Base-by-base conservation (phyloP, 108 stramenopile species). In the Pseudonitzschia multistriata region DNA sequence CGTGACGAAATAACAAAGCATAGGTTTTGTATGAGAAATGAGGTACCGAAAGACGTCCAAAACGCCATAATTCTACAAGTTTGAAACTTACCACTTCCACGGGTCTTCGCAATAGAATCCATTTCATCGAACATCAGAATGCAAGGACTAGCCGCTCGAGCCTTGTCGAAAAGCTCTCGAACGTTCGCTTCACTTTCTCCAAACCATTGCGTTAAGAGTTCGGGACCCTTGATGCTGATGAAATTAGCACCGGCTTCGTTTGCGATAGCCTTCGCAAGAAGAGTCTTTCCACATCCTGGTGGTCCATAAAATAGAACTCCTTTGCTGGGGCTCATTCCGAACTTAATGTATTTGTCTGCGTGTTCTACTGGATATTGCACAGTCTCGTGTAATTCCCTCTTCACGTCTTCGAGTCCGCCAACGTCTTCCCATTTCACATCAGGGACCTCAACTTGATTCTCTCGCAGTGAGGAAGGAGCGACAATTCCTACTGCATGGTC, bases 111-210 rank as follows among this genome's bases (percentile, higher is more conserved):
- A 39, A 99, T 92, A 22, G 97, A 95, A 77, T 99, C 98, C 71
- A 99, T 95, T 74, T 99, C 99, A 76, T 99, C 99, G 68, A 99
- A 98, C 83, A 99, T 97, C n/a, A 99, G 81, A 67, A 99, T 96
- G 77, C 97, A 98, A 1, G 92, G 92, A 74, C 85, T 87, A 17
- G 91, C 89, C 5, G 90, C 82, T 6, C 91, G 86, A 19, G 95
- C 96, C 72, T 92, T 93, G 77, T 92, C 90, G 69, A 95, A 94
- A 5, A 97, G 82, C 72, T 97, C 93, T 57, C 97, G 86, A 31
- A 99, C 97, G 39, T 96, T 96, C n/a, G 95, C 93, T 83, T 99
- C 98, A 70, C 87, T 88, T 76, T 97, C 97, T 65, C 99, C 99
- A 69, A 99, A 98, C 87, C 95, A 98, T 62, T 93, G 95, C 25